phyloP scores from a whole-genome alignment of 2,329 filamentous ascomycete species.

The Aureobasidium musti region DNA sequence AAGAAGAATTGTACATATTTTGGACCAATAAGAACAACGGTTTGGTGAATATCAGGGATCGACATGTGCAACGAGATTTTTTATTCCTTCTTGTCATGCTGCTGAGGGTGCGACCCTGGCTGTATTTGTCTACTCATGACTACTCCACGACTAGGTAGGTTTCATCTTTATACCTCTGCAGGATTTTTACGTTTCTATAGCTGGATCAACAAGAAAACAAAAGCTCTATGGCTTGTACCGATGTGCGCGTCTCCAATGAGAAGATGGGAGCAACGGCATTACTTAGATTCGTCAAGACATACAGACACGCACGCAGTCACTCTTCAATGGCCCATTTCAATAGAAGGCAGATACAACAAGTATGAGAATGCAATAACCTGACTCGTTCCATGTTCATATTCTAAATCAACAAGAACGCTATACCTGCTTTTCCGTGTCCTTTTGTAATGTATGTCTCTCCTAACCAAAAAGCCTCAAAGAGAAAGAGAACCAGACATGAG shows the following conservation, averaged over 20 bases:
- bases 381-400: background rate
- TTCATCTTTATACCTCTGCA: too few relatives aligned
- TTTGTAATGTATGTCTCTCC: background rate
- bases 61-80: background rate
- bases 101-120: background rate
- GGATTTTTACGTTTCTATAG: too few relatives aligned
- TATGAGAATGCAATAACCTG: background rate
- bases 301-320: too few relatives aligned
- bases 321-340: background rate
- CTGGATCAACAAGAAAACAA: too few relatives aligned
- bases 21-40: too few relatives aligned
- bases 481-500: background rate
- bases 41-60: too few relatives aligned
- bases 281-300: too few relatives aligned
- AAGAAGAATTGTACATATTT: too few relatives aligned
- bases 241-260: too few relatives aligned
- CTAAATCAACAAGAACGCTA: background rate
- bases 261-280: too few relatives aligned
- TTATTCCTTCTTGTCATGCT: background rate
- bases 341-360: background rate
- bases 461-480: background rate
- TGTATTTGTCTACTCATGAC: background rate
- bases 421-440: slow-evolving; percentile 7
- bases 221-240: too few relatives aligned
- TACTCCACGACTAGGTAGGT: background rate